phyloP scores from a whole-genome alignment of 139 green algal species.

The Limnomonas spitsbergensis region DNA sequence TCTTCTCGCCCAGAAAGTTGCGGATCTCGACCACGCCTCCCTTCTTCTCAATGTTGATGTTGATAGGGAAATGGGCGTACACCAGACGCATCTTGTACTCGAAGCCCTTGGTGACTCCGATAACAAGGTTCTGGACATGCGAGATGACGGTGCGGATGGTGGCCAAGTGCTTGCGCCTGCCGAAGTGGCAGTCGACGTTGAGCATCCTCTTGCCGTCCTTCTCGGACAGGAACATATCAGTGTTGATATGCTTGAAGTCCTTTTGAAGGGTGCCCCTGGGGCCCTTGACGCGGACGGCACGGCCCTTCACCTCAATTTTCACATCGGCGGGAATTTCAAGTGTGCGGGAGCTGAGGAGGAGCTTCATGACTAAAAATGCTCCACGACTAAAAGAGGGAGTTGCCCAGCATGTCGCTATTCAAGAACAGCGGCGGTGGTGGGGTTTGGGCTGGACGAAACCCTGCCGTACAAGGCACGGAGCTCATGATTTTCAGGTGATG shows the following conservation, averaged over 20 bases:
- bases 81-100: slow-evolving; percentile 99
- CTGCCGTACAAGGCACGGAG: no score
- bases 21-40: slow-evolving; percentile 83
- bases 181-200: slow-evolving; percentile 84
- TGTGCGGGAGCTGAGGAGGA: slow-evolving; percentile 52
- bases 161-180: slow-evolving; percentile 87
- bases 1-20: slow-evolving; percentile 99
- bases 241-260: slow-evolving; percentile 86
- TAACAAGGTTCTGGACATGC: slow-evolving; percentile 89
- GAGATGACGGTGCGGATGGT: slow-evolving; percentile 84
- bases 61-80: slow-evolving; percentile 99
- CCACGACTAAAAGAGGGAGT: no score
- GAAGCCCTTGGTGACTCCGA: slow-evolving; percentile 79
- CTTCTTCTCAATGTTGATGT: slow-evolving; percentile 91
- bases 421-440: no score
- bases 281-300: slow-evolving; percentile 53
- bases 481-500: no score
- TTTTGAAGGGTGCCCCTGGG: slow-evolving; percentile 34
- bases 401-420: no score
- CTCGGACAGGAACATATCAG: slow-evolving; percentile 85
- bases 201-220: slow-evolving; percentile 72
- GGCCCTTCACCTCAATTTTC: slow-evolving; percentile 55
- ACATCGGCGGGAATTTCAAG: slow-evolving; percentile 66
- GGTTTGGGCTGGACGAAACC: no score
- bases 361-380: no score